These are phyloP conservation scores for Cucurbitaria berberidis DNA, from an alignment of 2,329 filamentous ascomycete species.

Conservation along the genomic window DNA sequence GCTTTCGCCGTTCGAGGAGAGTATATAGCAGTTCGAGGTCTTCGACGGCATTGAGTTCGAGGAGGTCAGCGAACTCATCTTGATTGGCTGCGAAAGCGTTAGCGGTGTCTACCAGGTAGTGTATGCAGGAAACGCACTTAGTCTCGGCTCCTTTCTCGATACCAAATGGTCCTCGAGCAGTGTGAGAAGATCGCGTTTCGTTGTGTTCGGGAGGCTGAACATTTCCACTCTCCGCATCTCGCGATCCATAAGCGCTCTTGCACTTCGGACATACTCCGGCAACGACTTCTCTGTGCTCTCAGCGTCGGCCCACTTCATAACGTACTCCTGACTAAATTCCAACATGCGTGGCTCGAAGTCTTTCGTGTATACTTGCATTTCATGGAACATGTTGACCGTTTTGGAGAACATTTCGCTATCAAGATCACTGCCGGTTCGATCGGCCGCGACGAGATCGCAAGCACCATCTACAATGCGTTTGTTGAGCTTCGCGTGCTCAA, in stretches of 20 bases:
- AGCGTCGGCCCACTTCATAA: slow-evolving; percentile 71
- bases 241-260: slow-evolving; percentile 69
- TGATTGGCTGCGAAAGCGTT: slow-evolving; percentile 55
- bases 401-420: slow-evolving; percentile 73
- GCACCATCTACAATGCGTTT: slow-evolving; percentile 69
- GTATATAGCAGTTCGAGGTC: slow-evolving; percentile 79
- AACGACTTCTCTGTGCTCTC: slow-evolving; percentile 67
- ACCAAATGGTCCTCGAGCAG: slow-evolving; percentile 77
- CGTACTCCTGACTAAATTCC: slow-evolving; percentile 69
- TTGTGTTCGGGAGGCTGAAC: slow-evolving; percentile 82
- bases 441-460: slow-evolving; percentile 75
- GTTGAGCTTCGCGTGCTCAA: slow-evolving; percentile 60
- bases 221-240: slow-evolving; percentile 80
- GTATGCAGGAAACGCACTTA: slow-evolving; percentile 21
- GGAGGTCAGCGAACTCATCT: slow-evolving; percentile 72
- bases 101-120: not conserved
- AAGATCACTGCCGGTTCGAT: slow-evolving; percentile 64
- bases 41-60: slow-evolving; percentile 71
- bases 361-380: slow-evolving; percentile 80
- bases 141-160: slow-evolving; percentile 63
- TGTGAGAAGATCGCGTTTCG: slow-evolving; percentile 76
- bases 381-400: slow-evolving; percentile 80
- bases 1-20: slow-evolving; percentile 72
- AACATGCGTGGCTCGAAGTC: slow-evolving; percentile 81
- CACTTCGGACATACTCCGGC: slow-evolving; percentile 75